Conservation (phyloP, 331 rosid species). For the Malus hybrid region DNA sequence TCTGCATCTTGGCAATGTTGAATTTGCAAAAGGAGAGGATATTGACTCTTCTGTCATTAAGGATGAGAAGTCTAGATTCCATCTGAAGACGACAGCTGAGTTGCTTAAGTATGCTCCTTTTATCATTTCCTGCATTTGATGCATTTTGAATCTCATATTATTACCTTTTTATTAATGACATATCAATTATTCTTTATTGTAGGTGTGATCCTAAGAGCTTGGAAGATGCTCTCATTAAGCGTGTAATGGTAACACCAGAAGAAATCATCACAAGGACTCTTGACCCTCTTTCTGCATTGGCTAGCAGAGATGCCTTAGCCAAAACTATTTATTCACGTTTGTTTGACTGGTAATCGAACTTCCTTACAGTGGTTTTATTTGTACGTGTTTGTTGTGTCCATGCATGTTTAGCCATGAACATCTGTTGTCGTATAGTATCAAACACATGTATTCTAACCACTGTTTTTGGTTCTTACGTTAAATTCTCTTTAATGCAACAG, state of each 20-base stretch:
- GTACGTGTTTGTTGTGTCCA: not conserved
- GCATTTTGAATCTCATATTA: slow-evolving; percentile 1
- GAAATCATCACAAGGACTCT: slow-evolving; percentile 94
- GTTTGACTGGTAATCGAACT: slow-evolving; percentile 80
- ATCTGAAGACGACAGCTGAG: slow-evolving; percentile 80
- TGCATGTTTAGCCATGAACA: not conserved
- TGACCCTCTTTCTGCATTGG: slow-evolving; percentile 85
- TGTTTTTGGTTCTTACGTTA: slow-evolving; percentile 19
- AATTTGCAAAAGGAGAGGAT: slow-evolving; percentile 89
- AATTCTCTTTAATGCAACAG: slow-evolving; percentile 28
- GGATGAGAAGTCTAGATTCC: slow-evolving; percentile 86
- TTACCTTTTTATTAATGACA: not conserved
- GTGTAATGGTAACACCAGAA: slow-evolving; percentile 98
- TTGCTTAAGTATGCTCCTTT: slow-evolving; percentile 56
- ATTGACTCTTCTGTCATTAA: slow-evolving; percentile 84
- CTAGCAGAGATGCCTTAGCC: slow-evolving; percentile 95
- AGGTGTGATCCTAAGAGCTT: slow-evolving; percentile 86
- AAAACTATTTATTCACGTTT: slow-evolving; percentile 87
- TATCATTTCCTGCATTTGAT: slow-evolving; percentile 17
- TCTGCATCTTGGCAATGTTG: slow-evolving; percentile 92
- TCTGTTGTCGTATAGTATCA: not conserved
- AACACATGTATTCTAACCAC: not conserved
- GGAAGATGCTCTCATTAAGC: slow-evolving; percentile 92
- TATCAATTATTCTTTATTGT: not conserved
- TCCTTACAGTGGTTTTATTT: slow-evolving; percentile 9